A percentile compares a stretch with the other conserved stretches of the same genome.
These are phyloP conservation scores for Boletellus ananas DNA, from an alignment of 768 basidiomycete genomes.

Conservation along the genomic window DNA sequence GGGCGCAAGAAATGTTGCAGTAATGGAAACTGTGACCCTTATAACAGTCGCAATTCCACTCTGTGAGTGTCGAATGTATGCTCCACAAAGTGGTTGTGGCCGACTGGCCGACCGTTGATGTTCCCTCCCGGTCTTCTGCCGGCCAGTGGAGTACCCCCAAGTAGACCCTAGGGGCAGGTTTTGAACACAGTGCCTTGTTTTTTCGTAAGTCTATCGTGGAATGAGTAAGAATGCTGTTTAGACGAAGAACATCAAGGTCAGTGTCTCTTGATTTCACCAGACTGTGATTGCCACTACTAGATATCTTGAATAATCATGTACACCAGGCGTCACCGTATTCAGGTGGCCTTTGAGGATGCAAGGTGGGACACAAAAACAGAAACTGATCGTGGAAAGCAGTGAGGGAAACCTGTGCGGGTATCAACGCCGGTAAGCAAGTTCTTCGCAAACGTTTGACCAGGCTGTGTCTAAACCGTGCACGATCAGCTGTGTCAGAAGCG, in stretches of 20 bases:
- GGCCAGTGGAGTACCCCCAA: no score
- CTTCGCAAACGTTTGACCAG: neutral
- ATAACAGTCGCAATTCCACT: no score
- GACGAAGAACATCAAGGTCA: neutral
- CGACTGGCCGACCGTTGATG: no score
- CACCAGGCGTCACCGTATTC: constrained; percentile 9
- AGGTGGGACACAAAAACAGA: neutral
- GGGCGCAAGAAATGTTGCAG: no score
- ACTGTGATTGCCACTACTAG: neutral
- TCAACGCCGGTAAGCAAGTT: constrained; percentile 12
- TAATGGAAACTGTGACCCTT: no score
- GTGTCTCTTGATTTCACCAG: neutral
- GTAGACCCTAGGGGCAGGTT: no score
- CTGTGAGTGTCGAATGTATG: no score
- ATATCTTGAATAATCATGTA: neutral
- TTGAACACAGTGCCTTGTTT: no score
- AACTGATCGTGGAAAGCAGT: constrained; percentile 17
- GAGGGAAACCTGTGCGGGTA: constrained; percentile 23
- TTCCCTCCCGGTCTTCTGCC: no score
- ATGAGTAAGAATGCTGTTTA: no score
- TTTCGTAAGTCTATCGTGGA: no score
- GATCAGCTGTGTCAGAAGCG: constrained; percentile 21
- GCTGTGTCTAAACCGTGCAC: constrained; percentile 8
- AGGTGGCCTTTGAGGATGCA: constrained; percentile 1
- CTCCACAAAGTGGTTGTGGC: no score